phyloP scores from a whole-genome alignment of 306 rosid genomes.

The Senna tora region DNA sequence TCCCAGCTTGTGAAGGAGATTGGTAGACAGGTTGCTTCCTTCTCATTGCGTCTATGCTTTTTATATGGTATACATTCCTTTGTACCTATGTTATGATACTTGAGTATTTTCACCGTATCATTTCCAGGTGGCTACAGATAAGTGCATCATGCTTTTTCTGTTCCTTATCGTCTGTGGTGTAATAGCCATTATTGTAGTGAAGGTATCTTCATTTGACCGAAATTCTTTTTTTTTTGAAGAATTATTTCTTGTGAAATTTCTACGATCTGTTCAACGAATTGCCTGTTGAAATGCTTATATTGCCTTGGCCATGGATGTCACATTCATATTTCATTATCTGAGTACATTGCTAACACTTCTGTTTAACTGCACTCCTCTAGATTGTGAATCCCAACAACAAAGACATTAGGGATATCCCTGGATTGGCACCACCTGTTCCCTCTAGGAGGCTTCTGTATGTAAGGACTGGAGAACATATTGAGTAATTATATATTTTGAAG shows the following conservation, averaged over 20 bases:
- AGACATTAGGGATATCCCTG: constrained; percentile 82
- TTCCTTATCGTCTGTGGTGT: constrained; percentile 91
- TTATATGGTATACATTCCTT: not conserved
- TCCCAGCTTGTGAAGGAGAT: constrained; percentile 99
- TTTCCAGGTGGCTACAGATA: constrained; percentile 96
- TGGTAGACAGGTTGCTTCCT: constrained; percentile 84
- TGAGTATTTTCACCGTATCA: constrained; percentile 6
- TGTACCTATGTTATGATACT: constrained; percentile 29
- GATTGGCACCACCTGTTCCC: constrained; percentile 97
- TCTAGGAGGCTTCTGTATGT: constrained; percentile 80
- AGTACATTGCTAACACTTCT: constrained; percentile 3
- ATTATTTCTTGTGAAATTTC: constrained; percentile 12
- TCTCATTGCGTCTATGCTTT: constrained; percentile 10
- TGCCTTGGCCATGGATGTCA: not conserved
- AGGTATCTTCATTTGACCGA: constrained; percentile 58
- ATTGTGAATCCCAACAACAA: constrained; percentile 88
- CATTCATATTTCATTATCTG: not conserved
- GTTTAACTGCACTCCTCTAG: constrained; percentile 45
- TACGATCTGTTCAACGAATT: constrained; percentile 18
- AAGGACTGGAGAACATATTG: constrained; percentile 50
- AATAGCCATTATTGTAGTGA: constrained; percentile 89
- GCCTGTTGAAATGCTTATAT: constrained; percentile 6
- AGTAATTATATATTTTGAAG: constrained; percentile 39
- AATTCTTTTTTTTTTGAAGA: not conserved
- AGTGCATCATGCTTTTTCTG: constrained; percentile 96